Base-by-base conservation (phyloP, 1,139 yeast species). In the Suhomyces maxii region DNA sequence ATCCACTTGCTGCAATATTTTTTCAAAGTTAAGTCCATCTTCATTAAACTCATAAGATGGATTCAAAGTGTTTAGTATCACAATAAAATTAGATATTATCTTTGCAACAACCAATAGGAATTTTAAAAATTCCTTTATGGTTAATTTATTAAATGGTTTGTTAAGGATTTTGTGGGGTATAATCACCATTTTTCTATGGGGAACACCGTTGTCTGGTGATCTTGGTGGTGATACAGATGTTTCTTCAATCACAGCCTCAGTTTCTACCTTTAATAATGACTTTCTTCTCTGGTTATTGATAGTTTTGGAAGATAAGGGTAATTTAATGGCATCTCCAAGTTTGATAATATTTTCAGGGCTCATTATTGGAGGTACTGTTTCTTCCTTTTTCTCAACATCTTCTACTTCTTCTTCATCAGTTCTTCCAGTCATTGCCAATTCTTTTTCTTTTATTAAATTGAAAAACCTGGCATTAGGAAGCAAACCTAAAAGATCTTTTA, bases 301-400 rank as follows among this genome's bases (percentile, higher is more conserved):
- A 1, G 79, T 73, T 44, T 71, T 71, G 8, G 77, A 72, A 3
- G 77, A 71, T 28, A 71, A 57, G 0, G 79, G 79, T 9, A 75
- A 59, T 43, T 66, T 67, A 25, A 71, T 69, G 1, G 61, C 60
- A 39, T 65, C 67, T 1, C 77, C 76, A 23, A 71, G 53, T 46
- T 69, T 72, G 14, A 71, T 65, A 3, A 73, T 61, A 43, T 65
- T 64, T 46, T 66, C 74, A 6, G 53, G 44, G 23, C 47, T 47
- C 8, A 52, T 53, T 14, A 44, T 14, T 1, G 34, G 32, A 5
- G 33, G 13, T 11, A 39, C 30, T 1, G 40, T 18, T 6, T 39
- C 48, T 12, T 46, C 49, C 2, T 46, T 44, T 3, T 40, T 10
- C 10, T 30, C 14, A 14, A 11, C 53, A 10, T 46, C 55, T 8